phyloP scores from a whole-genome alignment of 495 filamentous ascomycete genomes.

The Penicillium coffeae region DNA sequence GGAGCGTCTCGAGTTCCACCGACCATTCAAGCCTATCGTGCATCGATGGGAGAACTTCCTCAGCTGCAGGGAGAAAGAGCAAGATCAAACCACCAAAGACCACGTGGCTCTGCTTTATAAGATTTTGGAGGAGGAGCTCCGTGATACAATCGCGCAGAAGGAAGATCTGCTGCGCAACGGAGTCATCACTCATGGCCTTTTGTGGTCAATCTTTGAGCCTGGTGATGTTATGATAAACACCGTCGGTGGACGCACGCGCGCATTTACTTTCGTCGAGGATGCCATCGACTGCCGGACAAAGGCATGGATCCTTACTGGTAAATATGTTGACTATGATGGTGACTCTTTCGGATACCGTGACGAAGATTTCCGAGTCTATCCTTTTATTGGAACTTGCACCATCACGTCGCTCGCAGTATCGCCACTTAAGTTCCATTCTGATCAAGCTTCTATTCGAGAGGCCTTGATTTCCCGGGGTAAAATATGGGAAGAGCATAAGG shows the following conservation, averaged over 20 bases:
- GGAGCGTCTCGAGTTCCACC: conserved; percentile 54
- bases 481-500: conserved; percentile 50
- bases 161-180: conserved; percentile 55
- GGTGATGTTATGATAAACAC: conserved; percentile 37
- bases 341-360: conserved; percentile 50
- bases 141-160: conserved; percentile 50
- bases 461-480: conserved; percentile 44
- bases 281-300: conserved; percentile 9
- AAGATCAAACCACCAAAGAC: conserved; percentile 44
- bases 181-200: conserved; percentile 56
- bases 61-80: conserved; percentile 41
- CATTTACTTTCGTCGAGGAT: conserved; percentile 30
- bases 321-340: conserved; percentile 60
- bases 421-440: conserved; percentile 54
- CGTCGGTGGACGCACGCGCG: conserved; percentile 33
- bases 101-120: conserved; percentile 56
- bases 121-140: conserved; percentile 56
- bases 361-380: conserved; percentile 38
- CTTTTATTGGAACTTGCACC: conserved; percentile 53
- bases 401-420: conserved; percentile 54
- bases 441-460: conserved; percentile 21
- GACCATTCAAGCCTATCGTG: conserved; percentile 61
- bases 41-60: conserved; percentile 61
- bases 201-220: conserved; percentile 56
- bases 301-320: conserved; percentile 24